phyloP scores from a whole-genome alignment of 129 eudicot genomes.

The Apium graveolens region DNA sequence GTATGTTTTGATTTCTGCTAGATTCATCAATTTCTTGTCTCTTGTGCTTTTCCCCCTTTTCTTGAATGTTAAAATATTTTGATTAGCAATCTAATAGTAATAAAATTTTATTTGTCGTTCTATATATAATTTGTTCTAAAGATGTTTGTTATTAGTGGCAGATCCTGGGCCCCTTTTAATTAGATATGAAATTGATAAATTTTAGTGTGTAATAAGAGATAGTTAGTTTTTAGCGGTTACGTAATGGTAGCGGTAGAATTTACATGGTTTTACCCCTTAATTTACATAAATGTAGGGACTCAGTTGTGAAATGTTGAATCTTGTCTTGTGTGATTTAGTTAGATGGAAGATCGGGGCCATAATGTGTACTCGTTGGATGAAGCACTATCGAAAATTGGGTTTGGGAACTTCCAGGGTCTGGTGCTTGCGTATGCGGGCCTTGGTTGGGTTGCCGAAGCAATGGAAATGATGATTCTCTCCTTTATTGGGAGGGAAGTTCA shows the following conservation, averaged over 20 bases:
- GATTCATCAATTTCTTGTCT: neutral
- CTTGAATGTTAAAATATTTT: no score
- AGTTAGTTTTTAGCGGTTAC: neutral
- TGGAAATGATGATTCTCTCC: slow-evolving; percentile 73
- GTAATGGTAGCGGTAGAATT: neutral
- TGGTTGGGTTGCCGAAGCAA: slow-evolving; percentile 62
- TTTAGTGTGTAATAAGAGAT: no score
- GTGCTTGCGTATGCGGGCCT: slow-evolving; percentile 58
- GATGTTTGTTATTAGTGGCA: no score
- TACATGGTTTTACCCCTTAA: neutral
- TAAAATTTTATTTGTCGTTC: no score
- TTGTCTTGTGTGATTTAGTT: slow-evolving; percentile 8
- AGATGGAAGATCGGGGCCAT: slow-evolving; percentile 45
- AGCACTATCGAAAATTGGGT: slow-evolving; percentile 47
- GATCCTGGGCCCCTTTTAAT: no score
- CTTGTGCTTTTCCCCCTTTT: neutral
- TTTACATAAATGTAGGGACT: neutral
- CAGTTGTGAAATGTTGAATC: neutral
- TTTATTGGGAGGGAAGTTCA: slow-evolving; percentile 64
- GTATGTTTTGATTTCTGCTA: neutral
- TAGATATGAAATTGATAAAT: no score
- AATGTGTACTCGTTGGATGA: slow-evolving; percentile 51
- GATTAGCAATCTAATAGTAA: neutral
- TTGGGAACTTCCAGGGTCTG: slow-evolving; percentile 57
- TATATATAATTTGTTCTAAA: no score